phyloP scores from a whole-genome alignment of 73 alveolate species.

The Diophrys sp. region DNA sequence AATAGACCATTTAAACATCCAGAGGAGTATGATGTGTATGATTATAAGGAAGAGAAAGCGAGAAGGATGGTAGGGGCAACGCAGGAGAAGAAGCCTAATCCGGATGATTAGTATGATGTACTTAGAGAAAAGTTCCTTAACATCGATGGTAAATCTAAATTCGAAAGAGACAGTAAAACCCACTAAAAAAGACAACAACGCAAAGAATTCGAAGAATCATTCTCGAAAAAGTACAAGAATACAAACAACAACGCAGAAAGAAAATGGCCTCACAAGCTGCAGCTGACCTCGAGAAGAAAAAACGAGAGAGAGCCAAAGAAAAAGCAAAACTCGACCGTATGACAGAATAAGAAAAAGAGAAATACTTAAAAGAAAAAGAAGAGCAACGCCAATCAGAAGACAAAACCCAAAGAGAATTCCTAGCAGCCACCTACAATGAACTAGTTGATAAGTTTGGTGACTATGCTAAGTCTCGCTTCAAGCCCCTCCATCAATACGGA shows the following conservation, averaged over 20 bases:
- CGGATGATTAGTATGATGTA: constrained; percentile 26
- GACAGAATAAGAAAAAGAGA: constrained; percentile 7
- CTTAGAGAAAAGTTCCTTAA: constrained; percentile 24
- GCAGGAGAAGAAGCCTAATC: constrained; percentile 45
- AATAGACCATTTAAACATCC: constrained; percentile 90
- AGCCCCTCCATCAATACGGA: constrained; percentile 39
- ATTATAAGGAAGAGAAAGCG: constrained; percentile 83
- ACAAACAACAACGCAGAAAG: background rate
- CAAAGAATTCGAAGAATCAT: constrained; percentile 18
- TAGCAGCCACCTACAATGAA: constrained; percentile 34
- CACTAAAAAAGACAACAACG: constrained; percentile 26
- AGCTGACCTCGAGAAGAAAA: background rate
- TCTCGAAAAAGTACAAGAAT: constrained; percentile 5
- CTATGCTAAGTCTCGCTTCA: constrained; percentile 15
- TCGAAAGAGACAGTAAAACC: constrained; percentile 31
- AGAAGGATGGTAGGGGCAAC: constrained; percentile 62
- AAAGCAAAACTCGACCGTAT: constrained; percentile 33
- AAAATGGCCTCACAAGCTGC: background rate
- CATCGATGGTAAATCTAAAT: constrained; percentile 35
- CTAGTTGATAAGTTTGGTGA: constrained; percentile 9
- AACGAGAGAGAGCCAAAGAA: constrained; percentile 60
- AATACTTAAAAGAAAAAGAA: constrained; percentile 22
- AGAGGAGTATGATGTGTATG: constrained; percentile 92
- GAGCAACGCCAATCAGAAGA: constrained; percentile 4
- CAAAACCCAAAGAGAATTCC: constrained; percentile 20